A percentile compares a stretch with the other conserved stretches of the same genome.
Evolutionary conservation across 2,329 filamentous ascomycete genomes (phyloP).

Genomic region (Parastagonospora nodorum): DNA sequence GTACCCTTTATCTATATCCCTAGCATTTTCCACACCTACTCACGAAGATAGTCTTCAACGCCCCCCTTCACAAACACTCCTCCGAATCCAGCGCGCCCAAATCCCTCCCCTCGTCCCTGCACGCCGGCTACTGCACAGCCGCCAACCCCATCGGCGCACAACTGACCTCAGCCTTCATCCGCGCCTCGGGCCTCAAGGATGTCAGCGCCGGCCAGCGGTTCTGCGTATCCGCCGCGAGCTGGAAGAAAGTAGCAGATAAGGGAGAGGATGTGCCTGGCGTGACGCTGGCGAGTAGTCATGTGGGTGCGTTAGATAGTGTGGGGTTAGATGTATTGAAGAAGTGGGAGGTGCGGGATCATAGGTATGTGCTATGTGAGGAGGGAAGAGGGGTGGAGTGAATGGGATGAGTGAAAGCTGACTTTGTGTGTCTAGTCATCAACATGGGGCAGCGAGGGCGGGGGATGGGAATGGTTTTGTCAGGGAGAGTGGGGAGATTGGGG

Average conservation of each 20-base stretch:
- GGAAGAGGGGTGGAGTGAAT: too few relatives aligned
- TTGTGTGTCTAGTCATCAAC: neutral
- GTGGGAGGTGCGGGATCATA: slow-evolving; percentile 47
- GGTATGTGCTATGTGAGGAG: too few relatives aligned
- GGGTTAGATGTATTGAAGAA: slow-evolving; percentile 53
- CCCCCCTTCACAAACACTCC: slow-evolving; percentile 32
- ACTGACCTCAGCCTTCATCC: slow-evolving; percentile 64
- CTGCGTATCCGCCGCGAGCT: slow-evolving; percentile 62
- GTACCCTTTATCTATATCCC: slow-evolving; percentile 4
- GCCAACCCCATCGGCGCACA: slow-evolving; percentile 56
- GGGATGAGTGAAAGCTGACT: too few relatives aligned
- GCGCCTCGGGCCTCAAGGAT: slow-evolving; percentile 61
- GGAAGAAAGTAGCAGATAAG: slow-evolving; percentile 53
- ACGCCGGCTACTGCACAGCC: slow-evolving; percentile 24
- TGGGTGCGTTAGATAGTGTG: slow-evolving; percentile 54
- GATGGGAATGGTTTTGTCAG: slow-evolving; percentile 12
- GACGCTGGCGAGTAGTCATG: slow-evolving; percentile 57
- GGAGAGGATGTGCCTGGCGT: slow-evolving; percentile 45
- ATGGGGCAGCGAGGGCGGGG: slow-evolving; percentile 11
- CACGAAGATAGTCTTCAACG: slow-evolving; percentile 23
- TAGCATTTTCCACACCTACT: neutral
- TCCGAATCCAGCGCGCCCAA: slow-evolving; percentile 3
- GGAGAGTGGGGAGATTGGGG: slow-evolving; percentile 31
- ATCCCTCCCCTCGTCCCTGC: slow-evolving; percentile 6
- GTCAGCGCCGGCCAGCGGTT: slow-evolving; percentile 62